These are phyloP conservation scores for Blastobotrys illinoisensis DNA, from an alignment of 1,139 yeast genomes.

Conservation along the genomic window DNA sequence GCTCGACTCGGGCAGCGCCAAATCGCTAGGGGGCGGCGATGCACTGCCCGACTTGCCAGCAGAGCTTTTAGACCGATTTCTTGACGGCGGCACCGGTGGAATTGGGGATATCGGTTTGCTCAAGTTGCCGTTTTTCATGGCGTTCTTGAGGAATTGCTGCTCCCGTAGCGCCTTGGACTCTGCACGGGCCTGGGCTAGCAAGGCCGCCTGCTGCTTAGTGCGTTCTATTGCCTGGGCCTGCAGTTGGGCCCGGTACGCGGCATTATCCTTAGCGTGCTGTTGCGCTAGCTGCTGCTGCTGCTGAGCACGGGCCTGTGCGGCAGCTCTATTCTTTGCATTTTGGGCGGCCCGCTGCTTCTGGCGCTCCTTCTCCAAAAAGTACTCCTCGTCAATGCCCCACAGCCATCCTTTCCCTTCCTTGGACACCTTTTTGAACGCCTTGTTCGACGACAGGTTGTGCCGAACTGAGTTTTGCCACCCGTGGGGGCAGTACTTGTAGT, in stretches of 20 bases:
- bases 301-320: slow-evolving; percentile 5
- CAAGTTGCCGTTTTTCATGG: slow-evolving; percentile 3
- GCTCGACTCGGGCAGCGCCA: background rate
- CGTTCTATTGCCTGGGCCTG: slow-evolving; percentile 5
- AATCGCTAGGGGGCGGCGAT: background rate
- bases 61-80: background rate
- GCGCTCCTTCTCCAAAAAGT: slow-evolving; percentile 73
- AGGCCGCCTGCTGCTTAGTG: background rate
- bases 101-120: slow-evolving; percentile 7
- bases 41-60: background rate
- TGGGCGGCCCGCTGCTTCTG: slow-evolving; percentile 50
- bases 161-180: background rate
- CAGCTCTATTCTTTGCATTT: slow-evolving; percentile 16
- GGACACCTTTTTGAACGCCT: slow-evolving; percentile 70
- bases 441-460: slow-evolving; percentile 80
- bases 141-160: background rate
- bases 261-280: background rate
- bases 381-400: slow-evolving; percentile 86
- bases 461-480: slow-evolving; percentile 97
- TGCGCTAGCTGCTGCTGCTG: slow-evolving; percentile 2
- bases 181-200: background rate
- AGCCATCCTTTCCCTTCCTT: slow-evolving; percentile 88
- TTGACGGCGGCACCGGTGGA: background rate
- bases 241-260: slow-evolving; percentile 8
- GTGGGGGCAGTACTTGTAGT: slow-evolving; percentile 86